A percentile compares a stretch with the other conserved stretches of the same genome.
phyloP scores from a whole-genome alignment of 2,329 filamentous ascomycete genomes.

The Fusarium dlaminii region DNA sequence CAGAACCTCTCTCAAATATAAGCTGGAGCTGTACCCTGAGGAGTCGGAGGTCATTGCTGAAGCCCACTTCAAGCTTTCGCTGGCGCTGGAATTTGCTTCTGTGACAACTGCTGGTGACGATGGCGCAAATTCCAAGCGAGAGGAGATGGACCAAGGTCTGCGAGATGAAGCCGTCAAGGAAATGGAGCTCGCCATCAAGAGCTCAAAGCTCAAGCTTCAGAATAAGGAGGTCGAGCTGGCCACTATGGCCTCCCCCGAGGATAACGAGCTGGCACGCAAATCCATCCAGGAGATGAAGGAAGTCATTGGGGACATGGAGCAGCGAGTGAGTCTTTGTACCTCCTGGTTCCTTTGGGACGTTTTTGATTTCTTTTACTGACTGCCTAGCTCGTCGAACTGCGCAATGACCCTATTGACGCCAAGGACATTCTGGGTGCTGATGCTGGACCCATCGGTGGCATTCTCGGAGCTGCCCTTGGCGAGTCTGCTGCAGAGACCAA shows the following conservation, averaged over 20 bases:
- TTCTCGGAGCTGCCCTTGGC: conserved; percentile 71
- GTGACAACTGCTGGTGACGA: conserved; percentile 69
- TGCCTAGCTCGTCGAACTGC: conserved; percentile 73
- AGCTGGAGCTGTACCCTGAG: conserved; percentile 79
- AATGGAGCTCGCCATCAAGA: conserved; percentile 78
- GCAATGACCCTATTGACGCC: conserved; percentile 63
- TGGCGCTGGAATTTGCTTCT: conserved; percentile 93
- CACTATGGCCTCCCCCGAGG: conserved; percentile 70
- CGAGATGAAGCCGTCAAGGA: conserved; percentile 76
- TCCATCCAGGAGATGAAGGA: conserved; percentile 79
- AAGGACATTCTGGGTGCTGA: conserved; percentile 51
- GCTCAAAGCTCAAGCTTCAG: conserved; percentile 75
- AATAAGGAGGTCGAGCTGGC: conserved; percentile 74
- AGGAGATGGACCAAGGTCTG: conserved; percentile 71
- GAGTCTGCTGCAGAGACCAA: conserved; percentile 69
- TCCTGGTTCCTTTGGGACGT: background rate
- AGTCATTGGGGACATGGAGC: conserved; percentile 81
- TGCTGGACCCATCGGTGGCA: conserved; percentile 61
- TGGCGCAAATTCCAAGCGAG: conserved; percentile 56
- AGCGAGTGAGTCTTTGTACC: conserved; percentile 64
- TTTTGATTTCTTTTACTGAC: background rate
- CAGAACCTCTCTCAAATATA: conserved; percentile 79
- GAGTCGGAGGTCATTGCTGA: conserved; percentile 90
- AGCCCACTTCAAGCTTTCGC: conserved; percentile 94
- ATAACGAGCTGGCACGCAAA: conserved; percentile 69